Conservation (phyloP, 1,284 basidiomycete genomes). For the Ganoderma leucocontextum region DNA sequence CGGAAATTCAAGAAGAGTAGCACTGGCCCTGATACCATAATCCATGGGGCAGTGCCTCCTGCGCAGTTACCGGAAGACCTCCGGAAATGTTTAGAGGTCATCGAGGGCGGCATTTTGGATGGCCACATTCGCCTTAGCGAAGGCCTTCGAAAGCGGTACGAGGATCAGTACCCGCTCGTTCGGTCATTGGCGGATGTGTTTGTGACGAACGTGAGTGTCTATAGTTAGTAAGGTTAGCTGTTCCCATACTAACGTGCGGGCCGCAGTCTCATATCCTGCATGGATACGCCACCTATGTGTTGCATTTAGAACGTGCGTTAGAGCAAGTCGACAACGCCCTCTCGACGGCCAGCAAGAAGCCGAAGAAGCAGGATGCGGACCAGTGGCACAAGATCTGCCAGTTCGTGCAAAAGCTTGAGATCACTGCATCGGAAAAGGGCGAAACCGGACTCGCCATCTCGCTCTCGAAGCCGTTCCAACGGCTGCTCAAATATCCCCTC, state of each 20-base stretch:
- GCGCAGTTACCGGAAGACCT: conserved; percentile 87
- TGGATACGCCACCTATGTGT: conserved; percentile 91
- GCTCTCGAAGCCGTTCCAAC: conserved; percentile 95
- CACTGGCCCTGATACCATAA: conserved; percentile 51
- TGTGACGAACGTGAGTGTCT: conserved; percentile 81
- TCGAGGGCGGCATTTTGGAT: conserved; percentile 84
- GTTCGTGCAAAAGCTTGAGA: conserved; percentile 79
- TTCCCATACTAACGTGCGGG: conserved; percentile 3
- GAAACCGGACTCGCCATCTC: conserved; percentile 95
- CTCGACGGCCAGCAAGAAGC: conserved; percentile 73
- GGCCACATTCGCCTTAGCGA: conserved; percentile 88
- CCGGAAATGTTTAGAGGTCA: conserved; percentile 83
- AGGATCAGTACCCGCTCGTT: conserved; percentile 93
- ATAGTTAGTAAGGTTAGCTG: background rate
- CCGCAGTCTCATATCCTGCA: conserved; percentile 88
- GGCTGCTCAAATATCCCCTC: conserved; percentile 95
- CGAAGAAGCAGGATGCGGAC: conserved; percentile 79
- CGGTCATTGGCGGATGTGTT: conserved; percentile 93
- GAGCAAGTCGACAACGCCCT: conserved; percentile 87
- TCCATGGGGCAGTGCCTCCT: conserved; percentile 68
- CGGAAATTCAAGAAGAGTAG: conserved; percentile 75
- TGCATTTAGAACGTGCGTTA: conserved; percentile 90
- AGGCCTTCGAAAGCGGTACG: conserved; percentile 86
- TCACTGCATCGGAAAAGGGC: conserved; percentile 82
- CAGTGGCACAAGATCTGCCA: conserved; percentile 82